A percentile compares a stretch with the other conserved stretches of the same genome.
phyloP scores from a whole-genome alignment of 225 moss, liverwort and hornwort genomes.

The Climacium dendroides region DNA sequence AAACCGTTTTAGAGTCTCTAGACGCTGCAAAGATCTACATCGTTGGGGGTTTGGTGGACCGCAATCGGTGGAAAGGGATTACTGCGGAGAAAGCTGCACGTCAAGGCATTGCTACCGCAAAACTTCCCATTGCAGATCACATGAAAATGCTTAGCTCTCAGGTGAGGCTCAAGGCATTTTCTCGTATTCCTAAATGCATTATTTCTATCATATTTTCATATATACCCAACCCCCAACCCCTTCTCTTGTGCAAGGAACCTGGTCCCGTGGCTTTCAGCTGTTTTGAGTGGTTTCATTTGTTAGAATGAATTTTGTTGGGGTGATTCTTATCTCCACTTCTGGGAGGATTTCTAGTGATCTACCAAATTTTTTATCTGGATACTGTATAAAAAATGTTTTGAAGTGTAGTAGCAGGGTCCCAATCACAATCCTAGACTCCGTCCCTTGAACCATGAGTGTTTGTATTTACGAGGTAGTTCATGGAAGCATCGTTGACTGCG shows the following conservation, averaged over 20 bases:
- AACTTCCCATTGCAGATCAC: slow-evolving; percentile 80
- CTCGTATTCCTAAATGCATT: not conserved
- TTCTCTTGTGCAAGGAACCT: not conserved
- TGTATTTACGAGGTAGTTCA: not conserved
- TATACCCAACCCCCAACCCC: too few species aligned
- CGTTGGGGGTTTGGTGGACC: slow-evolving; percentile 91
- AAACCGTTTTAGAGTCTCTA: slow-evolving; percentile 51
- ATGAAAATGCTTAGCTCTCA: slow-evolving; percentile 87
- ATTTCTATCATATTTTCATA: not conserved
- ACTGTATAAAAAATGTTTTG: not conserved
- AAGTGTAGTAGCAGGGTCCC: not conserved
- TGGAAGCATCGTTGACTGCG: not conserved
- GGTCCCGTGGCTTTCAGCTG: not conserved
- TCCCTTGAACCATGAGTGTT: not conserved
- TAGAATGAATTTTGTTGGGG: not conserved
- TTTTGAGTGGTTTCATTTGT: not conserved
- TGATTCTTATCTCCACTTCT: not conserved
- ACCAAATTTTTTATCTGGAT: not conserved
- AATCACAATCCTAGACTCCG: not conserved
- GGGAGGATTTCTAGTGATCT: not conserved
- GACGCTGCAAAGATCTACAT: slow-evolving; percentile 77
- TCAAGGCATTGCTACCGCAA: slow-evolving; percentile 86
- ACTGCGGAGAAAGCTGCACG: slow-evolving; percentile 76
- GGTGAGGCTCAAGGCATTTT: slow-evolving; percentile 6
- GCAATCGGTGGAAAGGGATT: slow-evolving; percentile 91